Evolutionary conservation across 148 eudicot species (phyloP).

Genomic region (Limonium bicolor): DNA sequence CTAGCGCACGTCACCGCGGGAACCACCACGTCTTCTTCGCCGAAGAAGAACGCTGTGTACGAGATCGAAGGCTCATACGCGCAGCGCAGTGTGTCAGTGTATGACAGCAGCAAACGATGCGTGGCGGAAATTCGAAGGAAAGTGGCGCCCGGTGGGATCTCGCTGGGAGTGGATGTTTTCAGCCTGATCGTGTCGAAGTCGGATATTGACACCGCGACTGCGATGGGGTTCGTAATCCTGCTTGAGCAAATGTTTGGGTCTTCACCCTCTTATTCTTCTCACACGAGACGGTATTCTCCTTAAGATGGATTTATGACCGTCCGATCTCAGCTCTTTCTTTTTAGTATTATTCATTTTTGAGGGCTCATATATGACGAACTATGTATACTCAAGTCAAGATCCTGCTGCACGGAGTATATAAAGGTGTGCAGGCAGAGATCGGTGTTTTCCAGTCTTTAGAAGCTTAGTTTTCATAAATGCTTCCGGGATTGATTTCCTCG

Average conservation of each 20-base stretch:
- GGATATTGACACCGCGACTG: conserved; percentile 27
- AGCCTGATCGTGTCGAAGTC: conserved; percentile 24
- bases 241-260: conserved; percentile 69
- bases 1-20: conserved; percentile 25
- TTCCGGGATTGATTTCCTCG: no score
- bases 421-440: no score
- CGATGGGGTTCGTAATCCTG: conserved; percentile 56
- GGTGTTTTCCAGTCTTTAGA: no score
- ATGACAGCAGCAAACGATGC: conserved; percentile 27
- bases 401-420: no score
- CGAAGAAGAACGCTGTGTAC: conserved; percentile 15
- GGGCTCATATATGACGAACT: no score
- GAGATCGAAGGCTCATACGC: conserved; percentile 60
- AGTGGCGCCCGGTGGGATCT: conserved; percentile 36
- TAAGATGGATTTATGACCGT: no score
- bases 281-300: not conserved
- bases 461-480: no score
- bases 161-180: conserved; percentile 50
- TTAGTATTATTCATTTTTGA: no score
- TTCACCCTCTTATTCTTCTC: conserved; percentile 4
- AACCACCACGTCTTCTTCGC: not conserved
- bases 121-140: conserved; percentile 59
- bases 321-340: no score
- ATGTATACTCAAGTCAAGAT: no score
- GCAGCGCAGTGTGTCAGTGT: conserved; percentile 29